phyloP scores from a whole-genome alignment of 1,139 yeast species.

The Hansenula sp. region DNA sequence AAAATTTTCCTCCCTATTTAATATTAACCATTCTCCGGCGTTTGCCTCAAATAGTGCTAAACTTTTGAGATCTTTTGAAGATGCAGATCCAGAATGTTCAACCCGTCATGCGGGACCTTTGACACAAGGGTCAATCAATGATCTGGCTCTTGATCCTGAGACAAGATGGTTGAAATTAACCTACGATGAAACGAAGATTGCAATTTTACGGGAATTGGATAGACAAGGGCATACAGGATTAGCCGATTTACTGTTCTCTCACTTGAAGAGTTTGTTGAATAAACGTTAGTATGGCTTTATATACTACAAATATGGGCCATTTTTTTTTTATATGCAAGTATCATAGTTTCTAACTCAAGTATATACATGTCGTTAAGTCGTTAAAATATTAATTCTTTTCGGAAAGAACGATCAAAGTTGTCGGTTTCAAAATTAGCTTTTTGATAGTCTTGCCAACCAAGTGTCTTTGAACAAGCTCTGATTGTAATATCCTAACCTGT shows the following conservation, averaged over 20 bases:
- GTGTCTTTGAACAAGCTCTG: slow-evolving; percentile 31
- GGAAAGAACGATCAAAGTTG: slow-evolving; percentile 32
- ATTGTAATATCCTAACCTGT: slow-evolving; percentile 20
- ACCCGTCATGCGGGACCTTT: slow-evolving; percentile 44
- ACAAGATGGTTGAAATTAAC: slow-evolving; percentile 29
- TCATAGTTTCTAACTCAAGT: slow-evolving; percentile 16
- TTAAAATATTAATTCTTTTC: slow-evolving; percentile 2
- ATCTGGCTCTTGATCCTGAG: slow-evolving; percentile 10
- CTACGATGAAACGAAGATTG: slow-evolving; percentile 38
- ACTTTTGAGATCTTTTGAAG: slow-evolving; percentile 46
- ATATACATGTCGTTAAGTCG: background rate
- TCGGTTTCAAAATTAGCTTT: slow-evolving; percentile 36
- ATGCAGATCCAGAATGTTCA: slow-evolving; percentile 27
- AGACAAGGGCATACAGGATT: slow-evolving; percentile 40
- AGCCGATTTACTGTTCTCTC: slow-evolving; percentile 41
- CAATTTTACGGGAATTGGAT: slow-evolving; percentile 32
- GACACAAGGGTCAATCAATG: slow-evolving; percentile 20
- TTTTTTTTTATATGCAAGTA: background rate
- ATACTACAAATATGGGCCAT: too few species aligned
- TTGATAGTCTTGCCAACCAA: slow-evolving; percentile 30
- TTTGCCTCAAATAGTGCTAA: slow-evolving; percentile 44
- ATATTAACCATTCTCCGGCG: slow-evolving; percentile 52
- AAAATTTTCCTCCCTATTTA: slow-evolving; percentile 37
- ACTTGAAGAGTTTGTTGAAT: slow-evolving; percentile 37
- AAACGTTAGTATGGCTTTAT: slow-evolving; percentile 7